Evolutionary conservation across 1,139 yeast genomes (phyloP).

Genomic region (Saccharomyces hybrid): DNA sequence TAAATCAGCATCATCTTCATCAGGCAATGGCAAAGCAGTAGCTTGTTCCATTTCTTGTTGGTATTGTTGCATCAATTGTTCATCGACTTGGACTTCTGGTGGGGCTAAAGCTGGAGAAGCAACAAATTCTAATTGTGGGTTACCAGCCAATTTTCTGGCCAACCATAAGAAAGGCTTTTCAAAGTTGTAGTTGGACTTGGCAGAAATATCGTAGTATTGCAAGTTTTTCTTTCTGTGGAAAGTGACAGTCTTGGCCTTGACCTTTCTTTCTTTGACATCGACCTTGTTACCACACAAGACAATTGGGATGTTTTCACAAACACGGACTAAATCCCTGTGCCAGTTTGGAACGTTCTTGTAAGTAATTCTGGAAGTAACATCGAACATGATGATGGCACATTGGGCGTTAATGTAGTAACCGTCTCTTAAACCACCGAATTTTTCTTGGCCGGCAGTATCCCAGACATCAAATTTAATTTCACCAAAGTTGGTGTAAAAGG

Average conservation of each 20-base stretch:
- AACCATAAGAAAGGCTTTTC: conserved; percentile 99
- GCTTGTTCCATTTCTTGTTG: conserved; percentile 99
- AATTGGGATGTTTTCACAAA: conserved; percentile 98
- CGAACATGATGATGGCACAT: conserved; percentile 99
- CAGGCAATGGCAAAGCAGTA: conserved; percentile 98
- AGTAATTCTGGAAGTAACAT: conserved; percentile 98
- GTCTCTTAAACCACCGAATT: conserved; percentile 98
- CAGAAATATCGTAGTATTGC: conserved; percentile 98
- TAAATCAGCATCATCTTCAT: conserved; percentile 99
- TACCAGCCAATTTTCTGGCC: conserved; percentile 98
- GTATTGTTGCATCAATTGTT: conserved; percentile 93
- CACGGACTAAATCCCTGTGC: conserved; percentile 99
- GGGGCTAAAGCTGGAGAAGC: conserved; percentile 99
- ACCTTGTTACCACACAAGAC: conserved; percentile 99
- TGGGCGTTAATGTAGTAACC: conserved; percentile 99
- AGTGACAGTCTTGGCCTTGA: conserved; percentile 98
- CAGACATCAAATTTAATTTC: conserved; percentile 98
- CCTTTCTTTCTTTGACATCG: conserved; percentile 99
- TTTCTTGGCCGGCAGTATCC: conserved; percentile 99
- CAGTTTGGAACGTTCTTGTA: conserved; percentile 99
- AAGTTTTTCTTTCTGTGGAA: conserved; percentile 99
- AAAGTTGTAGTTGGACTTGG: conserved; percentile 98
- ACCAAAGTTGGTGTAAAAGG: conserved; percentile 97
- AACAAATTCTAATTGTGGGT: conserved; percentile 95
- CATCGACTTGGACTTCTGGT: conserved; percentile 97